Evolutionary conservation across 1,284 basidiomycete genomes (phyloP).

Genomic region (Sphagnurus paluster): DNA sequence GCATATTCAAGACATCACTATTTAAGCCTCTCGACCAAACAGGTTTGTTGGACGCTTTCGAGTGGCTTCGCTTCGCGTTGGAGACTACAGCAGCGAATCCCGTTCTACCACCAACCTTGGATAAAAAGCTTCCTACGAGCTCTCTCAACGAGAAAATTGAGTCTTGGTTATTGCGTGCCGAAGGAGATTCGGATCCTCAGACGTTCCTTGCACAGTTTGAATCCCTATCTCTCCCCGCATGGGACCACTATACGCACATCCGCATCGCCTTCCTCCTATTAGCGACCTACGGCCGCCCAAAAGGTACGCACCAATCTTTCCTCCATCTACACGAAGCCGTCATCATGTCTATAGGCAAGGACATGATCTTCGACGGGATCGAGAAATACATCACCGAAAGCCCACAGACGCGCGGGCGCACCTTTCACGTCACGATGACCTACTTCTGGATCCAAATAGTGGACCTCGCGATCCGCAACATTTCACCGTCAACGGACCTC

Average conservation of each 20-base stretch:
- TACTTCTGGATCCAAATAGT: slow-evolving; percentile 47
- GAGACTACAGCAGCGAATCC: slow-evolving; percentile 21
- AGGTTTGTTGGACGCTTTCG: slow-evolving; percentile 36
- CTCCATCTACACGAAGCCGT: neutral
- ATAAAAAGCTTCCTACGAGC: slow-evolving; percentile 16
- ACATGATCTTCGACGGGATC: slow-evolving; percentile 39
- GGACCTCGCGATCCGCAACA: slow-evolving; percentile 40
- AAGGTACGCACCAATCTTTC: slow-evolving; percentile 25
- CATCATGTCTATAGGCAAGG: slow-evolving; percentile 31
- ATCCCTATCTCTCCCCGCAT: slow-evolving; percentile 31
- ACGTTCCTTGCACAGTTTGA: slow-evolving; percentile 35
- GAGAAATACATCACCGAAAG: slow-evolving; percentile 37
- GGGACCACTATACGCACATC: slow-evolving; percentile 46
- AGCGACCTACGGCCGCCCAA: slow-evolving; percentile 35
- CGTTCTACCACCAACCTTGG: slow-evolving; percentile 2
- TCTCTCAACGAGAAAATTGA: slow-evolving; percentile 31
- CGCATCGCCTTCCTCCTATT: slow-evolving; percentile 39
- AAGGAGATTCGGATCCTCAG: slow-evolving; percentile 27
- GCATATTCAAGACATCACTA: too few species aligned
- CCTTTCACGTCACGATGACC: slow-evolving; percentile 44
- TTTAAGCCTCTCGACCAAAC: slow-evolving; percentile 20
- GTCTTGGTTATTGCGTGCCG: slow-evolving; percentile 32
- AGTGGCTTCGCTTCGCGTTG: slow-evolving; percentile 35
- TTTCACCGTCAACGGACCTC: slow-evolving; percentile 16
- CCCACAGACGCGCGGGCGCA: slow-evolving; percentile 33